Percentiles rank a stretch among this genome's conserved stretches.
Evolutionary conservation across 495 filamentous ascomycete genomes (phyloP).

Genomic region (Daldinia loculata): DNA sequence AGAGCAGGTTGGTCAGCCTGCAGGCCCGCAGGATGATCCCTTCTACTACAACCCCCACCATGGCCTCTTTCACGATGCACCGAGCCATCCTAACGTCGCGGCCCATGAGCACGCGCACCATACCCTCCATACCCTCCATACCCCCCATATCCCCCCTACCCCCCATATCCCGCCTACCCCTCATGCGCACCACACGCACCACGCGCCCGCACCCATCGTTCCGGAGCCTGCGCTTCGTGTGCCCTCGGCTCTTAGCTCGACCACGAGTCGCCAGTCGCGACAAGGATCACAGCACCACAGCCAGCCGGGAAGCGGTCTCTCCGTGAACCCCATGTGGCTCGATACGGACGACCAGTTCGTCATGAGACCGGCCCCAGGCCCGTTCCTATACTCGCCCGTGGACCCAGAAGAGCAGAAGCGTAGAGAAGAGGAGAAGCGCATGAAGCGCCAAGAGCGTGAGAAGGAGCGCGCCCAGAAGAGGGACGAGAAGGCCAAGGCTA

Average conservation of each 20-base stretch:
- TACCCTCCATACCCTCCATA: not conserved
- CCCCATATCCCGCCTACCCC: too few species aligned
- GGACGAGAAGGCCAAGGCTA: slow-evolving; percentile 27
- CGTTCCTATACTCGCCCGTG: slow-evolving; percentile 27
- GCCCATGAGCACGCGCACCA: not conserved
- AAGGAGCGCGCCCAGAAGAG: slow-evolving; percentile 23
- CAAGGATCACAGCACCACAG: not conserved
- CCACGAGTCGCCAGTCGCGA: not conserved
- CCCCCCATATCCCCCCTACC: too few species aligned
- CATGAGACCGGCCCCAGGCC: slow-evolving; percentile 19
- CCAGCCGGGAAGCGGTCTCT: not conserved
- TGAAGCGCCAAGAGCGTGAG: slow-evolving; percentile 26
- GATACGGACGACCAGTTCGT: not conserved
- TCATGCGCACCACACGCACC: not conserved
- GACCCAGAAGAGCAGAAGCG: slow-evolving; percentile 30
- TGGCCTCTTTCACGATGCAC: not conserved
- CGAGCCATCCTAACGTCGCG: not conserved
- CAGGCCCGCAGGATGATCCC: slow-evolving; percentile 19
- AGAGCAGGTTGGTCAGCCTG: not conserved
- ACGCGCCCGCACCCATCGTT: not conserved
- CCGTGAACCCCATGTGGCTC: not conserved
- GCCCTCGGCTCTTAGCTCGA: not conserved
- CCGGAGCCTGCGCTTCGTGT: not conserved
- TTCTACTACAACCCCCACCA: slow-evolving; percentile 16
- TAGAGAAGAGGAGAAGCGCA: slow-evolving; percentile 19